Evolutionary conservation across 352 stramenopile genomes (phyloP), one percentile per base, ranked within the genome.

Genomic region (Phytophthora citricola): DNA sequence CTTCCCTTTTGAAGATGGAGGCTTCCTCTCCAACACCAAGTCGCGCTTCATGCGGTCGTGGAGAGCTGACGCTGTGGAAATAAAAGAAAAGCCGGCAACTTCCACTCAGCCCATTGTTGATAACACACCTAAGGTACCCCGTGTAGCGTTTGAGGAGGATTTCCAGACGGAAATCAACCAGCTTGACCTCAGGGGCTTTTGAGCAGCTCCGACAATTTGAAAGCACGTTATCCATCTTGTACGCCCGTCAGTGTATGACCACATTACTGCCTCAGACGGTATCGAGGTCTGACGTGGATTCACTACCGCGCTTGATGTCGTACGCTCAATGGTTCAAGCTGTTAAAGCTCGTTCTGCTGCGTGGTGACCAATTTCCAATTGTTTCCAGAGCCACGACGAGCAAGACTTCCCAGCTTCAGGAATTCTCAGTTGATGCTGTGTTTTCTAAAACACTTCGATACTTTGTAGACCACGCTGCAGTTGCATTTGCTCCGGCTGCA

Each of bases 1-100:
- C 34, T 95, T 94, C 26, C 87, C 87, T 6, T 90, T 95, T 49
- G 84, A 95, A 71, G 85, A 94, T 22, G 84, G 87, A 24, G 87
- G 87, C 0, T 93, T 80, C 38, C 52, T 79, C 0, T 91, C 83
- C 0, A 94, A 90, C 46, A 79, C 57, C 0, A 73, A 69, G 12
- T 55, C 66, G 0, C 68, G 51, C 5, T 85, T 83, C 24, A 58
- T 86, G 47, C 40, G 27, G 0, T 56, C 59, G 4, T 87, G 78
- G 78, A 61, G 58, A 50, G 9, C 55, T 2, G 60, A 59, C 2
- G 17, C 64, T 2, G 43, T 83, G 2, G 78, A 87, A 56, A 71
- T 60, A 41, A 79, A 83, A 49, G 17, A 9, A 14, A 63, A 40
- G 2, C 15, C n/a, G 0, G 9, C 31, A 27, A 39, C 54, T 8